Evolutionary conservation across 306 rosid genomes (phyloP).

Genomic region (Dryas alaskensis): DNA sequence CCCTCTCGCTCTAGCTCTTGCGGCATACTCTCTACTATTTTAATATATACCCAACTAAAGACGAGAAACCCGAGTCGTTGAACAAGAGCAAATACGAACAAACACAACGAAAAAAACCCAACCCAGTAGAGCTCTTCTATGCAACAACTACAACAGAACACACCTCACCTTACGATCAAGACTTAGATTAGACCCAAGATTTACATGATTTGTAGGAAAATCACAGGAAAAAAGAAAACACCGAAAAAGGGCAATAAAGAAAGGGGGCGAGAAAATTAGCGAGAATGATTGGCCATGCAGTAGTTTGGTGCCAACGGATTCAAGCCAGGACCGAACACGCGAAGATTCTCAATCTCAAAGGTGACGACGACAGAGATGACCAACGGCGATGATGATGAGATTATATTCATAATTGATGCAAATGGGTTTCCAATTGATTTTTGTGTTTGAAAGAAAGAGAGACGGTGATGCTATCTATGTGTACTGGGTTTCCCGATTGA

Average conservation of each 20-base stretch:
- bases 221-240: background rate
- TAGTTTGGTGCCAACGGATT: slow-evolving; percentile 79
- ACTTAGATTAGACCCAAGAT: slow-evolving; percentile 3
- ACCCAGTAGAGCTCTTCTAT: slow-evolving; percentile 1
- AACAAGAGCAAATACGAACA: background rate
- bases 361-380: slow-evolving; percentile 33
- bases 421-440: too few relatives aligned
- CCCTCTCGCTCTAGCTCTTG: slow-evolving; percentile 38
- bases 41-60: background rate
- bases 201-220: slow-evolving; percentile 37
- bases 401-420: slow-evolving; percentile 42
- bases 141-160: background rate
- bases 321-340: slow-evolving; percentile 95
- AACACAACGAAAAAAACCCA: background rate
- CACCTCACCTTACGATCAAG: background rate
- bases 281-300: slow-evolving; percentile 82
- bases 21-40: slow-evolving; percentile 27
- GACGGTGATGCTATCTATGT: background rate
- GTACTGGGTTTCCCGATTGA: background rate
- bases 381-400: slow-evolving; percentile 18
- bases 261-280: slow-evolving; percentile 44
- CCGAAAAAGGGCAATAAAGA: too few relatives aligned
- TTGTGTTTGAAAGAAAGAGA: background rate
- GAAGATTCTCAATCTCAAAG: slow-evolving; percentile 56
- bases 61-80: background rate